Evolutionary conservation across 441 rosid species (phyloP).

Genomic region (Codiaeum variegatum): DNA sequence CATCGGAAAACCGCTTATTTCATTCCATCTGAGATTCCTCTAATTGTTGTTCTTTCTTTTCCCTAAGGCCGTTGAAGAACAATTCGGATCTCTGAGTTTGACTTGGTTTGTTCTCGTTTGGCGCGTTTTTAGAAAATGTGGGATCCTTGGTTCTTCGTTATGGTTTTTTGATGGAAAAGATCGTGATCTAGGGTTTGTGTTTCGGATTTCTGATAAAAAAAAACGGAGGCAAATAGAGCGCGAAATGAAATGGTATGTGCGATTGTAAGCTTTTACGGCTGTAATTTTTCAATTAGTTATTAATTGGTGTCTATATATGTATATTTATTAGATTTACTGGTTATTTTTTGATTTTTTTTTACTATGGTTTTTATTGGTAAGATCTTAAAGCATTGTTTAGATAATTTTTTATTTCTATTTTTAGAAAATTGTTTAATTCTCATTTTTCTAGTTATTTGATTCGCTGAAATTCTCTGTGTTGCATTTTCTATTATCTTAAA

Average conservation of each 20-base stretch:
- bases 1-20: constrained; percentile 26
- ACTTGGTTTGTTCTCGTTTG: constrained; percentile 32
- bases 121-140: constrained; percentile 66
- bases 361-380: constrained; percentile 8
- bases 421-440: background rate
- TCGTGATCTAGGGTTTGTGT: constrained; percentile 77
- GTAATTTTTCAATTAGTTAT: background rate
- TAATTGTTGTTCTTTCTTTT: constrained; percentile 12
- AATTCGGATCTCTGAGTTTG: constrained; percentile 63
- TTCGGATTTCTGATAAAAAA: constrained; percentile 26
- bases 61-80: constrained; percentile 23
- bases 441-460: constrained; percentile 7
- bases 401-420: constrained; percentile 4
- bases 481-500: constrained; percentile 10
- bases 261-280: constrained; percentile 11
- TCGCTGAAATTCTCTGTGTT: background rate
- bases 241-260: constrained; percentile 85
- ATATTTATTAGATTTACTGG: constrained; percentile 11
- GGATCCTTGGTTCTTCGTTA: constrained; percentile 32
- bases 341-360: background rate
- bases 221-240: constrained; percentile 58
- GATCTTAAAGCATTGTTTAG: constrained; percentile 30
- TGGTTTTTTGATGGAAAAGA: constrained; percentile 35
- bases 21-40: constrained; percentile 2
- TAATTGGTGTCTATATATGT: background rate